Conservation (phyloP, 129 eudicot genomes). For the Sambucus nigra region DNA sequence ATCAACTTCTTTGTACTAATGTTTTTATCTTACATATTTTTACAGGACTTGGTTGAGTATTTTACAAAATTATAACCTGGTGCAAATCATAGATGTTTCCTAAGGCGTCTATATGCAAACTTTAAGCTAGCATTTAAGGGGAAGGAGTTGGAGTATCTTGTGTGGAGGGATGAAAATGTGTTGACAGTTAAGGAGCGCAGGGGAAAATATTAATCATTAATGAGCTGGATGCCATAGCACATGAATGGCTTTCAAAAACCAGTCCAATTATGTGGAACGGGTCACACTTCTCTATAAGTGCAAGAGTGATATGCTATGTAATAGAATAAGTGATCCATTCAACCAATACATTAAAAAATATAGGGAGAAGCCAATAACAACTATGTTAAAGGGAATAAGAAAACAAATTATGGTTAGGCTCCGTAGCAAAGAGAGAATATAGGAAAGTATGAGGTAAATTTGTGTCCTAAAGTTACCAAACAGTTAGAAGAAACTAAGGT, state of each 20-base stretch:
- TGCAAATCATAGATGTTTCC: no score
- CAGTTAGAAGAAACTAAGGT: not conserved
- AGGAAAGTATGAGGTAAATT: not conserved
- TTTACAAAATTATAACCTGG: no score
- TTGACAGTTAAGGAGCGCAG: not conserved
- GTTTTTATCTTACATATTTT: no score
- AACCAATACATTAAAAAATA: not conserved
- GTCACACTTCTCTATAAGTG: not conserved
- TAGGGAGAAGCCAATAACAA: not conserved
- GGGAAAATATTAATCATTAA: not conserved
- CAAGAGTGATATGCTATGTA: not conserved
- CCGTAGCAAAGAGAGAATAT: not conserved
- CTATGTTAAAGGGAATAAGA: not conserved
- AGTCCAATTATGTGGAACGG: not conserved
- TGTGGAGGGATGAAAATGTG: slow-evolving; percentile 3
- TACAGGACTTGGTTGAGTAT: no score
- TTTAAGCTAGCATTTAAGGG: not conserved
- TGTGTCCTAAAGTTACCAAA: not conserved
- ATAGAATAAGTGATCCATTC: no score
- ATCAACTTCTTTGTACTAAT: no score
- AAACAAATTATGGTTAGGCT: not conserved
- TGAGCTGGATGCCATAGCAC: not conserved
- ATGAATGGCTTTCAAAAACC: not conserved
- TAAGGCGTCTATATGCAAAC: slow-evolving; percentile 9
- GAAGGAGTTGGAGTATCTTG: not conserved